Evolutionary conservation across 345 rosid species (phyloP), one percentile per base, ranked within the genome.

Genomic region (Nasturtium officinale): DNA sequence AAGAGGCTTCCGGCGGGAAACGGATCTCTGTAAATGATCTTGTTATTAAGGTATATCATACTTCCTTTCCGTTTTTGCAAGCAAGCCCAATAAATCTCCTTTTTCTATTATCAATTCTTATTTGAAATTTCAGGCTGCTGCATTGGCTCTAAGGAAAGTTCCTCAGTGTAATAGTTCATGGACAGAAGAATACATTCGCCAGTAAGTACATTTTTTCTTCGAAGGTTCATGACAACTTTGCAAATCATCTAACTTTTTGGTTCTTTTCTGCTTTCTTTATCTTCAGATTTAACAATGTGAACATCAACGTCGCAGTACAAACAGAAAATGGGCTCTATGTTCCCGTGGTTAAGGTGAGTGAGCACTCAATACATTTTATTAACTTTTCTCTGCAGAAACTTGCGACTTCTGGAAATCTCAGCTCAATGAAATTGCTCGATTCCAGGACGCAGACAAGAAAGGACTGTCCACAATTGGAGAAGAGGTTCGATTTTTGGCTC

Each of bases 121-220:
- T 40, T 57, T 9, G n/a, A 53, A 33, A 62, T 71, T 73, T 53
- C 83, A 91, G 98, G 98, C 98, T 83, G 98, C 96, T 77, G 99
- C 99, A 42, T 78, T 92, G 85, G 97, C 99, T 71, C 89, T 96
- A 9, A 82, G 83, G 17, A 92, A 87, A 84, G 90, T 90, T 82
- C 99, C 99, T 73, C 96, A 84, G 75, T 92, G 99, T 85, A 96
- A 92, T 73, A 89, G 98, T 79, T 96, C 98, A 71, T 96, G 99
- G 99, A 90, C 89, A 15, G 96, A 91, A 38, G 90, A 89, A 56
- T 92, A 83, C 73, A 92, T 89, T 53, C 96, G 98, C 71, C 97
- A 96, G 98, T 96, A 80, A 87, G 97, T 84, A 58, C 58, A 42
- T 63, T 15, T 23, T 32, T 59, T 20, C 28, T 38, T 69, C 33